Evolutionary conservation across 2,329 filamentous ascomycete genomes (phyloP), one percentile per base, ranked within the genome.

Genomic region (Berkeleyomyces rouxiae): DNA sequence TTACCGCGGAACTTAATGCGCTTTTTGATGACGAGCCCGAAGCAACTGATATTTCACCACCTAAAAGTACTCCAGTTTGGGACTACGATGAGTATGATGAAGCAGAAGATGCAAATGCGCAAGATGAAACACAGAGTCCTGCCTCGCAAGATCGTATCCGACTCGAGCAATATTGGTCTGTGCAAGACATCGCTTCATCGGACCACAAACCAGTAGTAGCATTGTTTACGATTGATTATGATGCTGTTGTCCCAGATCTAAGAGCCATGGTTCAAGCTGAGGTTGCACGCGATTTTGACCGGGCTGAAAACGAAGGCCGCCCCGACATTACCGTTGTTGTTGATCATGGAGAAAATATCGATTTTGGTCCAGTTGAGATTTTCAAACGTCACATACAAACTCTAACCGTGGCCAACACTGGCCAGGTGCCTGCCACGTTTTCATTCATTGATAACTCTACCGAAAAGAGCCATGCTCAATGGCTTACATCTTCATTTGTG

Each of bases 141-240:
- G 16, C 59, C 36, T 7, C 43, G 1, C 39, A 51, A 31, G 59
- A 64, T 46, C 74, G 74, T 62, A 79, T 86, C 66, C 72, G 72
- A 36, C 73, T 83, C 42, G 80, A 84, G 62, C 73, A 87, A 64
- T 99, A 99, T 71, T 83, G 85, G 0, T 92, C 91, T 0, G 89
- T 97, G 69, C 93, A 97, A 72, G 81, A 87, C 16, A 85, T 99
- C 33, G 81, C 88, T 13, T 96, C 92, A 0, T 97, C 92, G 0
- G 93, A 99, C 68, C 93, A 99, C 73, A 99, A 99, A 71, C 95
- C 93, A 0, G 75, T 99, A 1, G 82, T 85, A 64, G 89, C 90
- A 0, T 77, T 91, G 0, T 97, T 97, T 70, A 86, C 82, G 0
- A 74, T 99, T 6, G 85, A 87, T 53, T 96, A 93, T 70, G 88